Evolutionary conservation across 768 basidiomycete genomes (phyloP).

Genomic region (Agaricus sinodeliciosus): DNA sequence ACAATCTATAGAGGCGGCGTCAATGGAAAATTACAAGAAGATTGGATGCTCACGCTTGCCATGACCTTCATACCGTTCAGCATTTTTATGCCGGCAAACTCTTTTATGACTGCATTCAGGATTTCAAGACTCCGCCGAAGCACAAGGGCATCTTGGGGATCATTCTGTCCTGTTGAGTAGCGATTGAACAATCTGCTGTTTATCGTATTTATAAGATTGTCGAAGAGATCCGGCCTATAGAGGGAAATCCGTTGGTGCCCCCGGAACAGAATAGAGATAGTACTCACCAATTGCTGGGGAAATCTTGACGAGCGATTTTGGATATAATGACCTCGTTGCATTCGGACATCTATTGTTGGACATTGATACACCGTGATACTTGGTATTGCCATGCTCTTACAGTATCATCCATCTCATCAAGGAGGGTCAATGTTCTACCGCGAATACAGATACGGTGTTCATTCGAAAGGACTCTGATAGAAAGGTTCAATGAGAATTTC

Average conservation of each 20-base stretch:
- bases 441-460: slow-evolving; percentile 66
- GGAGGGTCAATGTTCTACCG: slow-evolving; percentile 51
- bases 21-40: neutral
- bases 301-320: slow-evolving; percentile 76
- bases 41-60: slow-evolving; percentile 39
- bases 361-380: neutral
- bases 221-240: slow-evolving; percentile 54
- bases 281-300: slow-evolving; percentile 62
- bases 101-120: slow-evolving; percentile 62
- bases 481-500: slow-evolving; percentile 5
- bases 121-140: slow-evolving; percentile 59
- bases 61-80: slow-evolving; percentile 59
- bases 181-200: slow-evolving; percentile 45
- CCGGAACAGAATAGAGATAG: neutral
- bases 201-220: slow-evolving; percentile 48
- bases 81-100: slow-evolving; percentile 67
- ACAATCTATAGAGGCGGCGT: slow-evolving; percentile 37
- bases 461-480: slow-evolving; percentile 55
- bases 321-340: slow-evolving; percentile 70
- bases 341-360: slow-evolving; percentile 55
- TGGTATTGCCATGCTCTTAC: slow-evolving; percentile 30
- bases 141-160: slow-evolving; percentile 38
- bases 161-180: slow-evolving; percentile 32
- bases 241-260: neutral
- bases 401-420: slow-evolving; percentile 74